phyloP scores from a whole-genome alignment of 2,329 filamentous ascomycete species.

The Penicillium brasilianum region DNA sequence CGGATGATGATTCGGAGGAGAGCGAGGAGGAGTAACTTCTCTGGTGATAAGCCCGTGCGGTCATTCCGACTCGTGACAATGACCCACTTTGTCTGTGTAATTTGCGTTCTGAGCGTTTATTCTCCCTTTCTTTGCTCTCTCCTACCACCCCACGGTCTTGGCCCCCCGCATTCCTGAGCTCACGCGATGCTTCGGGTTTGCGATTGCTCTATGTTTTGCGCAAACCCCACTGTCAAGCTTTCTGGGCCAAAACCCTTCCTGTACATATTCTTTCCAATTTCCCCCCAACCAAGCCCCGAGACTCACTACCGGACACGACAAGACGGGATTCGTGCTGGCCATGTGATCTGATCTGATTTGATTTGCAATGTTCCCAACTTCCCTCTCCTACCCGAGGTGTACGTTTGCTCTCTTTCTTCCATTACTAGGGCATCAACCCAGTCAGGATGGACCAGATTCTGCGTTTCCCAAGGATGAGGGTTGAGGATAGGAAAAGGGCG shows the following conservation, averaged over 20 bases:
- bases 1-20: conserved; percentile 54
- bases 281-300: conserved; percentile 5
- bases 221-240: neutral
- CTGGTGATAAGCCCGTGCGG: neutral
- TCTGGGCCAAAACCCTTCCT: conserved; percentile 10
- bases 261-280: conserved; percentile 27
- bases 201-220: neutral
- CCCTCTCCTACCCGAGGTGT: conserved; percentile 10
- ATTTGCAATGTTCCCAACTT: conserved; percentile 16
- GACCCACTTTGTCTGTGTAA: conserved; percentile 20
- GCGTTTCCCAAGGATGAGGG: conserved; percentile 20
- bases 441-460: conserved; percentile 8
- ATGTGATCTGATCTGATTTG: conserved; percentile 19
- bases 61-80: neutral
- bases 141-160: neutral
- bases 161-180: neutral
- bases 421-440: neutral
- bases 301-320: conserved; percentile 12
- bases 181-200: neutral
- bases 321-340: conserved; percentile 15
- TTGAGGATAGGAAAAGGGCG: conserved; percentile 21
- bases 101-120: conserved; percentile 32
- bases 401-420: conserved; percentile 12
- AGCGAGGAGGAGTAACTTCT: conserved; percentile 54
- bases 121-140: conserved; percentile 10